A percentile compares a stretch with the other conserved stretches of the same genome.
Conservation (phyloP, 495 filamentous ascomycete genomes). For the Aspergillus mulundensis region DNA sequence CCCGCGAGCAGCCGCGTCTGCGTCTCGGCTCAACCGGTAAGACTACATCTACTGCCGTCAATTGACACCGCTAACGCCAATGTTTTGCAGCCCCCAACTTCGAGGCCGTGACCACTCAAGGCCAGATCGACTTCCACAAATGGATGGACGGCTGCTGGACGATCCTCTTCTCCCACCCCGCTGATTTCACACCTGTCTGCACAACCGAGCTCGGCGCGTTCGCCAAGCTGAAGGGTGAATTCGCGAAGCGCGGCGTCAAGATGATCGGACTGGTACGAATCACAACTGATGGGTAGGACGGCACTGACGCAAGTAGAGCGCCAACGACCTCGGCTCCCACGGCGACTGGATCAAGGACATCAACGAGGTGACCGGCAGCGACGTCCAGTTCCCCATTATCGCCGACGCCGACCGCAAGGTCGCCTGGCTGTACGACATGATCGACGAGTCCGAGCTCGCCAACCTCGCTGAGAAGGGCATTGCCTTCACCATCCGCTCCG, state of each 20-base stretch:
- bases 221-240: conserved; percentile 58
- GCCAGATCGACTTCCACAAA: conserved; percentile 62
- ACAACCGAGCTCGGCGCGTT: conserved; percentile 69
- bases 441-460: conserved; percentile 52
- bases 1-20: conserved; percentile 55
- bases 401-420: conserved; percentile 63
- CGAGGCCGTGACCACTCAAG: conserved; percentile 59
- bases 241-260: conserved; percentile 59
- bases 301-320: conserved; percentile 33
- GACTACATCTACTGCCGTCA: background rate
- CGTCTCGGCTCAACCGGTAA: conserved; percentile 53
- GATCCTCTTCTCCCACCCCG: conserved; percentile 66
- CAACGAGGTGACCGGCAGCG: conserved; percentile 54
- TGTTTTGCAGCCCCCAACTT: conserved; percentile 54
- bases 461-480: conserved; percentile 56
- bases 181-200: conserved; percentile 68
- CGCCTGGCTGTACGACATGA: conserved; percentile 65
- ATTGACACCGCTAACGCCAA: background rate
- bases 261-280: conserved; percentile 57
- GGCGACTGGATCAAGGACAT: conserved; percentile 63
- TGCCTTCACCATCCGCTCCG: conserved; percentile 63
- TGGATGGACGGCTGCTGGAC: conserved; percentile 59
- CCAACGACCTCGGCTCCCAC: conserved; percentile 58
- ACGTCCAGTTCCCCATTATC: conserved; percentile 64
- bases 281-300: background rate